These are phyloP conservation scores for Ascocoryne sarcoides DNA, from an alignment of 2,329 filamentous ascomycete species.

Conservation along the genomic window DNA sequence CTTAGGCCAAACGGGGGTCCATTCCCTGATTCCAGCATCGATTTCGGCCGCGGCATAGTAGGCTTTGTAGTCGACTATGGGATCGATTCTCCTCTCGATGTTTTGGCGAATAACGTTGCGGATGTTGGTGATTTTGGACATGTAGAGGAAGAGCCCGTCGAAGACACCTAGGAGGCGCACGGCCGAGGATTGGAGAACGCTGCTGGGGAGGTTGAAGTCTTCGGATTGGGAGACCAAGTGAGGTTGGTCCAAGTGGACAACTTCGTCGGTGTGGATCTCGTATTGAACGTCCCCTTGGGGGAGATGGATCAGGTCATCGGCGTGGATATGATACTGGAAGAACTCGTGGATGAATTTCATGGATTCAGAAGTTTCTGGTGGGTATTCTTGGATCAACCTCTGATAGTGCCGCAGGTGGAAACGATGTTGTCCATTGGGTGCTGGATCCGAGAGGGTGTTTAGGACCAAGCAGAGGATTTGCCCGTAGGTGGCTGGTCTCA, in stretches of 20 bases:
- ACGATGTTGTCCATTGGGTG: slow-evolving; percentile 60
- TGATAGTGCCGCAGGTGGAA: slow-evolving; percentile 71
- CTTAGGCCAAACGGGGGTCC: slow-evolving; percentile 56
- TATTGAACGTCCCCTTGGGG: slow-evolving; percentile 25
- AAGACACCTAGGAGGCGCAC: slow-evolving; percentile 65
- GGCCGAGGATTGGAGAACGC: slow-evolving; percentile 19
- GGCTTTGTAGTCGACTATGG: slow-evolving; percentile 63
- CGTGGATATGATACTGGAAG: slow-evolving; percentile 72
- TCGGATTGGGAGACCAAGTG: slow-evolving; percentile 13
- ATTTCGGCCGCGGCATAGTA: slow-evolving; percentile 68
- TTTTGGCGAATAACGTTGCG: slow-evolving; percentile 65
- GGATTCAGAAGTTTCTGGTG: slow-evolving; percentile 58
- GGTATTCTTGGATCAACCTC: slow-evolving; percentile 54
- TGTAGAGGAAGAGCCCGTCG: slow-evolving; percentile 71
- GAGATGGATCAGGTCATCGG: slow-evolving; percentile 51
- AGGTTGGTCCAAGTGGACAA: too few relatives aligned
- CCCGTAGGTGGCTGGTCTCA: slow-evolving; percentile 47
- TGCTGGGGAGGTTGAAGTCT: slow-evolving; percentile 21
- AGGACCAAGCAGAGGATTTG: slow-evolving; percentile 56
- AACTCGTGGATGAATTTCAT: slow-evolving; percentile 66
- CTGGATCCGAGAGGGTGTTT: slow-evolving; percentile 48
- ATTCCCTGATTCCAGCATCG: slow-evolving; percentile 63
- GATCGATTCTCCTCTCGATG: slow-evolving; percentile 52
- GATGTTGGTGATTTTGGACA: slow-evolving; percentile 70
- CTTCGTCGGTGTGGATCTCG: not conserved